Evolutionary conservation across 768 basidiomycete species (phyloP).

Genomic region (Mycena chlorophos): DNA sequence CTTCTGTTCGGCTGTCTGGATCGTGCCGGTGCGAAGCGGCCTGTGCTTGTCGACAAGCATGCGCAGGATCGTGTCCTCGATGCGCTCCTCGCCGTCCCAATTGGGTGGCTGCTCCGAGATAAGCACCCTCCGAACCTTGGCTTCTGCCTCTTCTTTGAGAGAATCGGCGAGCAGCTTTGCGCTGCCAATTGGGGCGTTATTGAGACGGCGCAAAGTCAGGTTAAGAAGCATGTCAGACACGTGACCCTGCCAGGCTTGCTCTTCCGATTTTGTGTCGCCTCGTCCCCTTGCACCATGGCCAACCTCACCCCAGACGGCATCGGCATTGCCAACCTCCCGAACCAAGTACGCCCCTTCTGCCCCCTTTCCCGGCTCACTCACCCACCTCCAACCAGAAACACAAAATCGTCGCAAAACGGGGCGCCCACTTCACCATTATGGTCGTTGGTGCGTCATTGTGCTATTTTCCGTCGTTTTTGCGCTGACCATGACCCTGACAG

Average conservation of each 20-base stretch:
- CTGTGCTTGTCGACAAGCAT: constrained; percentile 90
- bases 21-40: constrained; percentile 63
- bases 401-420: constrained; percentile 97
- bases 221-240: neutral
- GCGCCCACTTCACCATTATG: constrained; percentile 99
- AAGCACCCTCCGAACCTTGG: neutral
- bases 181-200: constrained; percentile 4
- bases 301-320: constrained; percentile 67
- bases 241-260: neutral
- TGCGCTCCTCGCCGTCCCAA: constrained; percentile 21
- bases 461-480: neutral
- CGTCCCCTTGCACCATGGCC: constrained; percentile 38
- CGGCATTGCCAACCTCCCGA: constrained; percentile 95
- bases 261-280: constrained; percentile 4
- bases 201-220: neutral
- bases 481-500: constrained; percentile 40
- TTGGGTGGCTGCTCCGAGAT: constrained; percentile 1
- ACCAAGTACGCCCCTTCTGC: constrained; percentile 67
- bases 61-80: constrained; percentile 47
- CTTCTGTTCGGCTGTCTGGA: constrained; percentile 67
- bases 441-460: constrained; percentile 76
- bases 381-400: constrained; percentile 77
- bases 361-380: neutral
- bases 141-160: constrained; percentile 10
- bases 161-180: constrained; percentile 20